Evolutionary conservation across 2,329 filamentous ascomycete species (phyloP), one percentile per base, ranked within the genome.

Genomic region (Escovopsis sp.): DNA sequence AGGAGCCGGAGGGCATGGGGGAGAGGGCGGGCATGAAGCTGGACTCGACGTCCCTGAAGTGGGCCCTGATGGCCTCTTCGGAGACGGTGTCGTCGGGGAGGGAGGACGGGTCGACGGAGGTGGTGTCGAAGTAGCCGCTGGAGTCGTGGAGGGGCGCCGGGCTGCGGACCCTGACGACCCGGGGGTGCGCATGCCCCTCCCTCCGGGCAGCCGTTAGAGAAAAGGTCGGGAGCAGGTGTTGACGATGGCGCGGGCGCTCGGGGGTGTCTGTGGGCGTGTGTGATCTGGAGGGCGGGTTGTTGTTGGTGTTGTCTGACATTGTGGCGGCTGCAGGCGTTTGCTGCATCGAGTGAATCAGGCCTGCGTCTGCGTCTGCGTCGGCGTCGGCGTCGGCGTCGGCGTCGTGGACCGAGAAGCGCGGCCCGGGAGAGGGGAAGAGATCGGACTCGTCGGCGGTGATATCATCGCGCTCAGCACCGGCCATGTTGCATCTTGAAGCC

Each of bases 21-120:
- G 76, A 80, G 6, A 73, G 55, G 6, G 69, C 67, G 2, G 73
- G 70, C 43, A 77, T 55, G 52, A 81, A 81, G 59, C 77, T 81
- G 32, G 77, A 80, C 53, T 82, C 77, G 47, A 80, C 68, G 52
- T 81, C 77, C 50, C 72, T 67, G 18, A 81, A 57, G 53, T 80
- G 75, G 43, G 69, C 67, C 47, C 68, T 65, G 18, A 77, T 65
- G 36, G 66, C 66, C 38, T 69, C 65, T 49, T 76, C 72, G 36
- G 68, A 68, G 36, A 73, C 55, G 4, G 70, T 72, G 43, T 75
- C 69, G 42, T 67, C 61, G 9, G 52, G 46, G 12, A 40, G 49
- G 12, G 49, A 48, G 26, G 55, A 62, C 19, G 56, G 49, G 40
- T 66, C 61, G 42, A 63, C 52, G 23, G 59, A 58, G 6, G 58